Conservation (phyloP, 176 grass and related monocot genomes). For the Bonia amplexicaulis region DNA sequence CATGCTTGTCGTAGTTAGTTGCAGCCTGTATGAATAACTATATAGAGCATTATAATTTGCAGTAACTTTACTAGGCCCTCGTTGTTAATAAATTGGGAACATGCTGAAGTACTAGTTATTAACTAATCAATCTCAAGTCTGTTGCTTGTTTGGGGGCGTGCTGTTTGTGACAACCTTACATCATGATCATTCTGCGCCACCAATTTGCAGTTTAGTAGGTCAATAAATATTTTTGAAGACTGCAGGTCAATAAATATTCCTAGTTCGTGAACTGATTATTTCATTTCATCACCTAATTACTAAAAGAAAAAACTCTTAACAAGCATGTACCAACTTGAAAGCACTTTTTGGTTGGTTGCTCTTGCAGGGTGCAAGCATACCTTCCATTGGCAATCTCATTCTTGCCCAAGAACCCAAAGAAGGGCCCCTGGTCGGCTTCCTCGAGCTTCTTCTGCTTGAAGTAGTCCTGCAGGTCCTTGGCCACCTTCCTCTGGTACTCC, state of each 20-base stretch:
- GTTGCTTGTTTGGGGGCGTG: neutral
- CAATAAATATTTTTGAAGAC: too few species aligned
- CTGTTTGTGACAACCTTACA: neutral
- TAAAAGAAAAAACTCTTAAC: neutral
- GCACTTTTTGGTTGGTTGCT: neutral
- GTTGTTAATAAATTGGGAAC: neutral
- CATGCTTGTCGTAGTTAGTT: slow-evolving; percentile 2
- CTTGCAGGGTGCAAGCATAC: slow-evolving; percentile 41
- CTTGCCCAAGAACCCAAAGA: slow-evolving; percentile 79
- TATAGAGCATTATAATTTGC: neutral
- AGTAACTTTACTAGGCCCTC: neutral
- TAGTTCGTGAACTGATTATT: neutral
- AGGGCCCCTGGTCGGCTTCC: slow-evolving; percentile 67
- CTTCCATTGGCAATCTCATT: slow-evolving; percentile 97
- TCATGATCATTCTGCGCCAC: slow-evolving; percentile 5
- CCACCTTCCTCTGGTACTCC: slow-evolving; percentile 97
- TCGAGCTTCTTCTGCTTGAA: slow-evolving; percentile 98
- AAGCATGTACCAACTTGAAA: neutral
- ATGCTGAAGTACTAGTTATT: neutral
- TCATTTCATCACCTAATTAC: neutral
- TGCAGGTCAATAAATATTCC: neutral
- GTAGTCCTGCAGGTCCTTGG: slow-evolving; percentile 96
- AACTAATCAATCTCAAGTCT: neutral
- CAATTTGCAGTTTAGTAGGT: neutral
- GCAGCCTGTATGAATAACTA: neutral